Conservation (phyloP, 306 rosid species). For the Senna tora region DNA sequence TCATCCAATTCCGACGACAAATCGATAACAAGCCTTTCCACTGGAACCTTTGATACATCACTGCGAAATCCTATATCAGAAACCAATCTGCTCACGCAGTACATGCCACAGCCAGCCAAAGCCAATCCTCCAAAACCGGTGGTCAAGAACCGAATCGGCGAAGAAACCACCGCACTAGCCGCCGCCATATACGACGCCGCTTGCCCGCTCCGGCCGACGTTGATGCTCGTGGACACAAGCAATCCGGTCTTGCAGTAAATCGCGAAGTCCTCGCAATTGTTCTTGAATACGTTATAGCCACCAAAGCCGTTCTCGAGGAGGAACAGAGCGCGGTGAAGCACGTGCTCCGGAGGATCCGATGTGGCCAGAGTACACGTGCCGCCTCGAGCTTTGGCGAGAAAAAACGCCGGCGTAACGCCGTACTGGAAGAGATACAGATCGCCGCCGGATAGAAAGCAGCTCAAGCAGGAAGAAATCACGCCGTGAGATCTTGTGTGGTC, state of each 20-base stretch:
- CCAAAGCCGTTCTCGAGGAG: slow-evolving; percentile 79
- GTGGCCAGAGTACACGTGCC: slow-evolving; percentile 77
- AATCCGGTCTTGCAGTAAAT: slow-evolving; percentile 86
- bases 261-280: slow-evolving; percentile 84
- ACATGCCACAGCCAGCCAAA: slow-evolving; percentile 48
- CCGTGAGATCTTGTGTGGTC: slow-evolving; percentile 44
- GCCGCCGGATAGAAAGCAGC: slow-evolving; percentile 65
- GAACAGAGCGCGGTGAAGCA: slow-evolving; percentile 58
- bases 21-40: slow-evolving; percentile 45
- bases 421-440: slow-evolving; percentile 62
- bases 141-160: slow-evolving; percentile 44
- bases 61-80: slow-evolving; percentile 64
- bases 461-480: slow-evolving; percentile 67
- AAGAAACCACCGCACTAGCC: slow-evolving; percentile 43
- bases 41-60: slow-evolving; percentile 58
- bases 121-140: slow-evolving; percentile 42
- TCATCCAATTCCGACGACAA: neutral
- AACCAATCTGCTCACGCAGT: slow-evolving; percentile 48
- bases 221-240: slow-evolving; percentile 42
- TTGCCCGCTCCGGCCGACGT: slow-evolving; percentile 69
- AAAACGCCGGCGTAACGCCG: slow-evolving; percentile 48
- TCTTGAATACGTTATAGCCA: slow-evolving; percentile 54
- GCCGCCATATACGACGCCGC: slow-evolving; percentile 58
- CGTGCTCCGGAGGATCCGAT: slow-evolving; percentile 50
- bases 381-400: slow-evolving; percentile 67